phyloP scores from a whole-genome alignment of 176 grass and related monocot species.

The Oryza brachyantha region DNA sequence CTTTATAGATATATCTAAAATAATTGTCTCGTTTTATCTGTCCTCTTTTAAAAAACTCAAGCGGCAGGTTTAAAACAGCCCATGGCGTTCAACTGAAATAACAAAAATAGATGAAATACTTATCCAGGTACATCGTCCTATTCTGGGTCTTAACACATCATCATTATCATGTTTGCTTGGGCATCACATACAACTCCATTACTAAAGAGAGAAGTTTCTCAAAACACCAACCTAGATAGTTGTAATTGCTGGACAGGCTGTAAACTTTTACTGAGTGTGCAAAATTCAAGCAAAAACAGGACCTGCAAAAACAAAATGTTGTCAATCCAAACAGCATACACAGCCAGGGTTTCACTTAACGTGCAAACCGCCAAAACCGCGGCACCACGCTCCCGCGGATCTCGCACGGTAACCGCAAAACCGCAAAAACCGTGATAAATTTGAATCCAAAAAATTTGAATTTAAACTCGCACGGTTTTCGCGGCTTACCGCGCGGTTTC shows the following conservation, averaged over 20 bases:
- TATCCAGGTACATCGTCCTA: neutral
- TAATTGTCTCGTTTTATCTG: neutral
- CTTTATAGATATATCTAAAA: neutral
- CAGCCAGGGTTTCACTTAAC: neutral
- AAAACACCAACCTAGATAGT: slow-evolving; percentile 60
- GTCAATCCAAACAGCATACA: slow-evolving; percentile 21
- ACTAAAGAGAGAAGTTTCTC: slow-evolving; percentile 20
- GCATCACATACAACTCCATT: slow-evolving; percentile 17
- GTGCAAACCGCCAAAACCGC: no score
- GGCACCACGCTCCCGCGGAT: no score
- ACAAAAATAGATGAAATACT: neutral
- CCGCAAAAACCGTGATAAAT: no score
- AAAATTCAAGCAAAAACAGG: slow-evolving; percentile 81
- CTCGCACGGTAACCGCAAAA: no score
- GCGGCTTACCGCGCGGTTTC: no score
- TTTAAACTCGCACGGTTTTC: no score
- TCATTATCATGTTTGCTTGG: neutral
- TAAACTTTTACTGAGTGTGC: slow-evolving; percentile 71
- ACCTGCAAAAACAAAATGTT: slow-evolving; percentile 47
- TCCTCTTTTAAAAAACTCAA: neutral
- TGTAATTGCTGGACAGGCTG: slow-evolving; percentile 46
- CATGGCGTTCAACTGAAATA: neutral
- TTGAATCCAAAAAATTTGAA: no score
- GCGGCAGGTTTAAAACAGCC: no score
- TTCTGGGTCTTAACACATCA: slow-evolving; percentile 9